phyloP scores from a whole-genome alignment of 768 basidiomycete genomes.

The Fomitopsis pulvina region DNA sequence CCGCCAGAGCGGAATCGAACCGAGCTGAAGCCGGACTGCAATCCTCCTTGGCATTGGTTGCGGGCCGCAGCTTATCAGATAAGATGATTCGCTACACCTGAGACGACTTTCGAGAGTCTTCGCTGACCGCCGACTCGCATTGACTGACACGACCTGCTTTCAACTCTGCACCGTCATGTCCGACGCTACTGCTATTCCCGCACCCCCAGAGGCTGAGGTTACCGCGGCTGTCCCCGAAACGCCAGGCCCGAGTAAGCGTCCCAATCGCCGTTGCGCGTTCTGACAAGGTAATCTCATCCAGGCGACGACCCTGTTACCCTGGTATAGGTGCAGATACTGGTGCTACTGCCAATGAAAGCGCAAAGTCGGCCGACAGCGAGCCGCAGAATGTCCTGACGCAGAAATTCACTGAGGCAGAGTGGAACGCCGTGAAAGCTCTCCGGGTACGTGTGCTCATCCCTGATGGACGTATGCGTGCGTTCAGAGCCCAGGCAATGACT shows the following conservation, averaged over 20 bases:
- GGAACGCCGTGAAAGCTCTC: constrained; percentile 62
- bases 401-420: constrained; percentile 66
- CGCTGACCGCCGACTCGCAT: no score
- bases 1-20: neutral
- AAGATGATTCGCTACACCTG: neutral
- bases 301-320: neutral
- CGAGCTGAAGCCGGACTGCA: neutral
- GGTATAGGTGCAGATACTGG: neutral
- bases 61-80: neutral
- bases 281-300: neutral
- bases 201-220: neutral
- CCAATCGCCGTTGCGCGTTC: neutral
- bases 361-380: constrained; percentile 11
- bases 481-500: neutral
- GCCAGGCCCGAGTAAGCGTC: neutral
- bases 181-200: neutral
- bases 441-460: constrained; percentile 37
- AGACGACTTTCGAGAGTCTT: neutral
- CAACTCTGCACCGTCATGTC: neutral
- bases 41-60: neutral
- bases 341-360: neutral
- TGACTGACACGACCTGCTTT: neutral
- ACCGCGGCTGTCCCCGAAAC: neutral
- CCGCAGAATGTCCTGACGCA: constrained; percentile 65
- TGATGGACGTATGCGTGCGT: neutral